These are phyloP conservation scores for Alternaria consortialis DNA, from an alignment of 2,329 filamentous ascomycete species.

Conservation along the genomic window DNA sequence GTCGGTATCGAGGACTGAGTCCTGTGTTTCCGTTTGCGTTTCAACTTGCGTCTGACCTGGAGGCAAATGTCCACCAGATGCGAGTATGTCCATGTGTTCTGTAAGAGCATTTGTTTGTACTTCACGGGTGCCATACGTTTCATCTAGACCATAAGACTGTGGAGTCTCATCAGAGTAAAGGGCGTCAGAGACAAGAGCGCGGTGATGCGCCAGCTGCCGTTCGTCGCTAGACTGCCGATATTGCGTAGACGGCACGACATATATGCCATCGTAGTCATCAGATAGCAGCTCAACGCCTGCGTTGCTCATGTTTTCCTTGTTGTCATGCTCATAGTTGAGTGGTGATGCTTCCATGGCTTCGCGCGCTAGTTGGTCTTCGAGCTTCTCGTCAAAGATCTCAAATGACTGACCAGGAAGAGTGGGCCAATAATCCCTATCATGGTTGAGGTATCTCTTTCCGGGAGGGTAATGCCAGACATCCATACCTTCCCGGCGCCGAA, in stretches of 20 bases:
- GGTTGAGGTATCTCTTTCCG: constrained; percentile 12
- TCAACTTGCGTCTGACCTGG: not conserved
- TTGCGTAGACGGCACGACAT: constrained; percentile 27
- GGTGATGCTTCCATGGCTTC: constrained; percentile 30
- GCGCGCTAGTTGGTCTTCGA: constrained; percentile 28
- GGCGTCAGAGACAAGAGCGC: constrained; percentile 12
- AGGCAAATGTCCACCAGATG: constrained; percentile 16
- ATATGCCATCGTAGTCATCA: constrained; percentile 14
- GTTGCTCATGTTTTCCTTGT: constrained; percentile 31
- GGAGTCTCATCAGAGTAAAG: constrained; percentile 14
- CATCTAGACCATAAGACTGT: constrained; percentile 27
- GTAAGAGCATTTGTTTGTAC: not conserved
- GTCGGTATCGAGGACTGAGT: not conserved
- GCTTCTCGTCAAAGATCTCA: constrained; percentile 25
- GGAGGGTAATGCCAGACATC: constrained; percentile 10
- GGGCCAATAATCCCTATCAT: constrained; percentile 19
- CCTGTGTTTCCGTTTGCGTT: not conserved
- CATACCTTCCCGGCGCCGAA: constrained; percentile 8
- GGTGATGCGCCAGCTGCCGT: constrained; percentile 1
- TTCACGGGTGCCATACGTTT: constrained; percentile 14
- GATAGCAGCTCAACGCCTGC: constrained; percentile 6
- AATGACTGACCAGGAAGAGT: constrained; percentile 21
- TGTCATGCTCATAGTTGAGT: constrained; percentile 29
- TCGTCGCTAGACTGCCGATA: constrained; percentile 18
- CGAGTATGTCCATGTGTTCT: constrained; percentile 18